Conservation (phyloP, 345 rosid species). For the Clarkia xantiana region DNA sequence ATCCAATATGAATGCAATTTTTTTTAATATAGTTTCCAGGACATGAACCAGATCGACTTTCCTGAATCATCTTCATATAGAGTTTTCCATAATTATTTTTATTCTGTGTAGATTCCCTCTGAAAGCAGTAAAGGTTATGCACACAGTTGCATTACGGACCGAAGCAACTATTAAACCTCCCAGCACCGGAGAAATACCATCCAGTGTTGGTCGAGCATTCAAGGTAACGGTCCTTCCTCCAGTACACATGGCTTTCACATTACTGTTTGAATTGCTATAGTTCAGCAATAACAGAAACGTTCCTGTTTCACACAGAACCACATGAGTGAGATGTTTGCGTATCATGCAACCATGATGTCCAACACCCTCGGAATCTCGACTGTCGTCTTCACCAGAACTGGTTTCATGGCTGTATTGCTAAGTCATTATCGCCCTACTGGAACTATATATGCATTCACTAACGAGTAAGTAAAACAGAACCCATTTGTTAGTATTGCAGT, state of each 20-base stretch:
- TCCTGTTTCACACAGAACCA: conserved; percentile 49
- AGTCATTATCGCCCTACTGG: conserved; percentile 97
- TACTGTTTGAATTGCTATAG: background rate
- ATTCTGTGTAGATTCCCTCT: conserved; percentile 53
- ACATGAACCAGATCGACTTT: background rate
- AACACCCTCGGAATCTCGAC: conserved; percentile 94
- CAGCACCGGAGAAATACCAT: conserved; percentile 47
- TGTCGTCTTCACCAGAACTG: conserved; percentile 93
- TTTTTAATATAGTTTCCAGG: background rate
- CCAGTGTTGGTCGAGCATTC: conserved; percentile 84
- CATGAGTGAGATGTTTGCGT: conserved; percentile 98
- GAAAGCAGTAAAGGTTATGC: conserved; percentile 98
- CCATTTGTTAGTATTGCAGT: background rate
- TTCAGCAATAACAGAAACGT: conserved; percentile 7
- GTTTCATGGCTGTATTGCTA: conserved; percentile 83
- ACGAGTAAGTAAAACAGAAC: conserved; percentile 42
- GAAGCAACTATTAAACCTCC: conserved; percentile 62
- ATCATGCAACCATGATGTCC: conserved; percentile 99
- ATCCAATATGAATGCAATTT: background rate
- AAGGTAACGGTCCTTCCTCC: conserved; percentile 25
- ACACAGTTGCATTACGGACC: conserved; percentile 80
- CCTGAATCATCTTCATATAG: background rate
- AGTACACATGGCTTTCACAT: background rate
- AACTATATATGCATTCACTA: conserved; percentile 84
- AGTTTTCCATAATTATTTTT: conserved; percentile 3